Conservation (phyloP, 2,329 filamentous ascomycete species). For the Scortechinia acanthostroma region DNA sequence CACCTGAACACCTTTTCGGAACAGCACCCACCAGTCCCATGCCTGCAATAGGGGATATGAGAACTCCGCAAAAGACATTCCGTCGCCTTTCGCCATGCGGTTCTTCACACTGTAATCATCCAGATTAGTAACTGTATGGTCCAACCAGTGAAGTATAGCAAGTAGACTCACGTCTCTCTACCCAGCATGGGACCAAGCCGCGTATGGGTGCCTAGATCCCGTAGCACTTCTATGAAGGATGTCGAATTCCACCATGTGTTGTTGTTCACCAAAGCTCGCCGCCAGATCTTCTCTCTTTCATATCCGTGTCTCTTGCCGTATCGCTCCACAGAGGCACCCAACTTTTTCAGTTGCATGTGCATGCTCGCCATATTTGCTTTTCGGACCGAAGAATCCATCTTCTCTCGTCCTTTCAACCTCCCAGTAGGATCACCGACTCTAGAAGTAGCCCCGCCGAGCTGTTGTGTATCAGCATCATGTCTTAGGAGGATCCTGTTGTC, state of each 20-base stretch:
- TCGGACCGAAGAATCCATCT: slow-evolving; percentile 22
- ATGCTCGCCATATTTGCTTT: slow-evolving; percentile 35
- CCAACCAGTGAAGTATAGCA: background rate
- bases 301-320: slow-evolving; percentile 21
- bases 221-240: slow-evolving; percentile 45
- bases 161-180: slow-evolving; percentile 51
- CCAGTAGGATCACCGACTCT: slow-evolving; percentile 43
- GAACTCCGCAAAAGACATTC: slow-evolving; percentile 65
- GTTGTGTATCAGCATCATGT: slow-evolving; percentile 31
- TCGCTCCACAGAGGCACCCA: background rate
- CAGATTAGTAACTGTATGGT: background rate
- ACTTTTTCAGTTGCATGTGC: slow-evolving; percentile 33
- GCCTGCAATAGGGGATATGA: slow-evolving; percentile 63
- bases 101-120: slow-evolving; percentile 35
- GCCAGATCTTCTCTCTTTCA: slow-evolving; percentile 31
- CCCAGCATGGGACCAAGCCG: slow-evolving; percentile 58
- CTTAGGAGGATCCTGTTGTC: slow-evolving; percentile 22
- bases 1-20: slow-evolving; percentile 35
- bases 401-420: slow-evolving; percentile 26
- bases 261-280: slow-evolving; percentile 45
- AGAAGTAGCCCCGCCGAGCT: slow-evolving; percentile 37
- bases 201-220: slow-evolving; percentile 43
- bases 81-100: slow-evolving; percentile 49
- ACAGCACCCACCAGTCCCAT: slow-evolving; percentile 65
- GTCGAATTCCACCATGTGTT: slow-evolving; percentile 48